Percentiles rank a stretch among this genome's conserved stretches.
Conservation (phyloP, 768 basidiomycete species). For the Royoungia palumana region DNA sequence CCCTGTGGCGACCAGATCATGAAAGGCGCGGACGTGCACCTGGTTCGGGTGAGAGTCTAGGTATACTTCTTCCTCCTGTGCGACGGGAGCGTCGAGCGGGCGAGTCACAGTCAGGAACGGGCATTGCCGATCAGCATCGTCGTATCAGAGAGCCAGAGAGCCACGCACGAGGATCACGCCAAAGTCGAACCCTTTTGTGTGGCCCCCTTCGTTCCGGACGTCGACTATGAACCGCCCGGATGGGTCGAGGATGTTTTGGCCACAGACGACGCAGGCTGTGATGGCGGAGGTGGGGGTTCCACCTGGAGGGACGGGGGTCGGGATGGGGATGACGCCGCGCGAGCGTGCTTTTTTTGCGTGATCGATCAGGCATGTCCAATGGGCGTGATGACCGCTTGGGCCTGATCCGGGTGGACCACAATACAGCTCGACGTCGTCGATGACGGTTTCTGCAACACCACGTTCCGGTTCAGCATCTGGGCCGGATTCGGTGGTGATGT, state of each 20-base stretch:
- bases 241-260: conserved; percentile 13
- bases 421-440: conserved; percentile 25
- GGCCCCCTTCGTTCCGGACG: conserved; percentile 26
- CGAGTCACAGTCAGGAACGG: no score
- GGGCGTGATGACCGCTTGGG: conserved; percentile 23
- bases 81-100: no score
- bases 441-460: conserved; percentile 7
- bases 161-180: conserved; percentile 25
- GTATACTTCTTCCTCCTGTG: conserved; percentile 24
- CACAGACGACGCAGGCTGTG: conserved; percentile 16
- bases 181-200: conserved; percentile 25
- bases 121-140: neutral
- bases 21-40: conserved; percentile 21
- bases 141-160: neutral
- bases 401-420: conserved; percentile 20
- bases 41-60: conserved; percentile 18
- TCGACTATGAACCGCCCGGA: conserved; percentile 23
- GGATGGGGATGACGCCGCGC: neutral
- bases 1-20: conserved; percentile 22
- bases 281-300: neutral
- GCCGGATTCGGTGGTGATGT: conserved; percentile 11
- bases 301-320: neutral
- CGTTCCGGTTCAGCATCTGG: neutral
- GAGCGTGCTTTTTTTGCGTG: conserved; percentile 4
- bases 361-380: conserved; percentile 29